A percentile compares a stretch with the other conserved stretches of the same genome.
Evolutionary conservation across 164 flowering plant genomes (phyloP).

Genomic region (Magnolia kwangsiensis): DNA sequence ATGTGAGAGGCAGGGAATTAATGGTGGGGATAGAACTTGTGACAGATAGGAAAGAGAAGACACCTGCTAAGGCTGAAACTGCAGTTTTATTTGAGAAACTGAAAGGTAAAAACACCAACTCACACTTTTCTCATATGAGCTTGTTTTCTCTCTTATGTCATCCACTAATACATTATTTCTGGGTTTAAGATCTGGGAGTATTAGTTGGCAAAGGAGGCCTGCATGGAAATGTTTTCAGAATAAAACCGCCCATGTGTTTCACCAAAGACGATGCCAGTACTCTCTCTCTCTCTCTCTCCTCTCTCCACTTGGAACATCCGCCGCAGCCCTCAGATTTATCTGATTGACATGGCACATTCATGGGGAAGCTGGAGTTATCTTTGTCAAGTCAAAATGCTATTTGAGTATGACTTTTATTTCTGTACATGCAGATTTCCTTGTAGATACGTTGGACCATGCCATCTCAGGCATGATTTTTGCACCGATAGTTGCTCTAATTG

Average conservation of each 20-base stretch:
- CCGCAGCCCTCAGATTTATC: too few relatives aligned
- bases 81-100: conserved; percentile 75
- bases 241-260: conserved; percentile 98
- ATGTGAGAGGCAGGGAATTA: conserved; percentile 91
- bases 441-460: conserved; percentile 81
- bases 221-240: conserved; percentile 88
- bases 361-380: background rate
- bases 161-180: background rate
- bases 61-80: conserved; percentile 93
- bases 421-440: conserved; percentile 70
- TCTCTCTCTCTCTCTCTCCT: background rate
- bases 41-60: conserved; percentile 76
- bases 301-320: background rate
- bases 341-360: background rate
- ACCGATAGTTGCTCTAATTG: too few relatives aligned
- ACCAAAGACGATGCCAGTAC: conserved; percentile 89
- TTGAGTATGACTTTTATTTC: background rate
- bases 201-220: conserved; percentile 91
- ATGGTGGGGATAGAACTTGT: conserved; percentile 95
- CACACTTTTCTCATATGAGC: background rate
- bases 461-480: conserved; percentile 43
- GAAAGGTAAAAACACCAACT: conserved; percentile 46
- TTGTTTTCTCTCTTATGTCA: background rate
- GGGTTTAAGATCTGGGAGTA: conserved; percentile 72
- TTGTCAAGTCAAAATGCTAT: background rate